phyloP scores from a whole-genome alignment of 1,139 yeast species.

The Entelexis paramagnoliae region DNA sequence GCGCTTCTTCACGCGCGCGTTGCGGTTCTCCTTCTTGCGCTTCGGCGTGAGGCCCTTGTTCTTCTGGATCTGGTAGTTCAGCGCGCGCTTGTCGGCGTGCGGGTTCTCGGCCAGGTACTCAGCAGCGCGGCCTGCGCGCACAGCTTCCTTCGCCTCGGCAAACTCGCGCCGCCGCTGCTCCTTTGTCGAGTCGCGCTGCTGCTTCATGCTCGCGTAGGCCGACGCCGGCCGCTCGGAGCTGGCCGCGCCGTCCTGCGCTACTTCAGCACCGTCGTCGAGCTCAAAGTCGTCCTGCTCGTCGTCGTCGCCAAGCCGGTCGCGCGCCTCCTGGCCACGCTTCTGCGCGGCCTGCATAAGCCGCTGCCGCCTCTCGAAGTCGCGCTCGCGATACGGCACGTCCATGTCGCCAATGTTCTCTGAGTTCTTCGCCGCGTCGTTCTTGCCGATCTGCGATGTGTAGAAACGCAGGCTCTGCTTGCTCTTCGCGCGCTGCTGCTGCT shows the following conservation, averaged over 20 bases:
- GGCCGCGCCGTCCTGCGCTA: background rate
- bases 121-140: conserved; percentile 71
- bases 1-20: conserved; percentile 96
- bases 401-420: conserved; percentile 51
- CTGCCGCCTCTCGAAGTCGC: conserved; percentile 80
- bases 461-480: conserved; percentile 81
- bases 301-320: conserved; percentile 42
- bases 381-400: conserved; percentile 87
- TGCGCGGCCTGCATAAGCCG: conserved; percentile 81
- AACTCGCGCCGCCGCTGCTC: conserved; percentile 55
- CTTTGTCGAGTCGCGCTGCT: conserved; percentile 43
- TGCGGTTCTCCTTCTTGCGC: conserved; percentile 86
- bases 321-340: conserved; percentile 64
- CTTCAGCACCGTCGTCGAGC: conserved; percentile 33
- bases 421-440: conserved; percentile 37
- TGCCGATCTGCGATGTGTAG: conserved; percentile 94
- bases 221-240: background rate
- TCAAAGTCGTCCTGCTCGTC: conserved; percentile 39
- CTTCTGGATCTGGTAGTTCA: conserved; percentile 51
- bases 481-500: conserved; percentile 71
- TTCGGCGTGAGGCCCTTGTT: conserved; percentile 78
- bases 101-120: conserved; percentile 51
- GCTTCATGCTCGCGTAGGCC: conserved; percentile 38
- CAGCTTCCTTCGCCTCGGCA: conserved; percentile 61
- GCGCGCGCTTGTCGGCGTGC: conserved; percentile 70